phyloP scores from a whole-genome alignment of 192 early-diverging fungal genomes.

The Rhizoclosmatium sp. region DNA sequence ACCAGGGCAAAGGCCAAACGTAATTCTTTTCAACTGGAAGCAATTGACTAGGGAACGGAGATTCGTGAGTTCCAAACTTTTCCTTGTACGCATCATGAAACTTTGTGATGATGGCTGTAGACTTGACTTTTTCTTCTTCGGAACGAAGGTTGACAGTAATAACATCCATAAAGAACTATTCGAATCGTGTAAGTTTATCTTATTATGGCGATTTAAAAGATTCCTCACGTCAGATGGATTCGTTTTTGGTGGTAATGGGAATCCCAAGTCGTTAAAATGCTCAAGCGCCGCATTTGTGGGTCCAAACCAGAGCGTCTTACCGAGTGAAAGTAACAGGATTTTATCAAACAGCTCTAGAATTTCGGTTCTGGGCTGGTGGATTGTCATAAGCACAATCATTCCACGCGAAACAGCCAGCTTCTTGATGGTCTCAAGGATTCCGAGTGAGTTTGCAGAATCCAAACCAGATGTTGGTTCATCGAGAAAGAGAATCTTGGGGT shows the following conservation, averaged over 20 bases:
- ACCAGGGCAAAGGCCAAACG: constrained; percentile 34
- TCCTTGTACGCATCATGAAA: constrained; percentile 31
- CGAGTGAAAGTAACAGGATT: constrained; percentile 73
- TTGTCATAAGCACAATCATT: constrained; percentile 75
- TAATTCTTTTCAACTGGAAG: background rate
- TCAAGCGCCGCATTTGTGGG: constrained; percentile 35
- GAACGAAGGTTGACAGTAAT: constrained; percentile 39
- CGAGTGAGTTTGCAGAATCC: constrained; percentile 68
- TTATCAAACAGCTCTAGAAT: constrained; percentile 82
- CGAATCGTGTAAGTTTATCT: background rate
- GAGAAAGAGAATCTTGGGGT: constrained; percentile 37
- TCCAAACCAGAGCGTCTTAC: constrained; percentile 61
- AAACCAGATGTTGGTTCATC: constrained; percentile 62
- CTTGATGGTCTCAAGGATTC: constrained; percentile 67
- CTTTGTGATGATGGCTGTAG: constrained; percentile 34
- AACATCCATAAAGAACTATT: constrained; percentile 36
- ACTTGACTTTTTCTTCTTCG: constrained; percentile 18
- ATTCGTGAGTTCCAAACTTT: constrained; percentile 31
- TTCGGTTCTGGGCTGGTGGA: constrained; percentile 78
- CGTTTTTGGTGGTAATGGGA: constrained; percentile 48
- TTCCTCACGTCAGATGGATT: constrained; percentile 51
- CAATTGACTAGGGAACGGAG: constrained; percentile 29
- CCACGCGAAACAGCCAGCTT: constrained; percentile 59
- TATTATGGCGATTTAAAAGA: background rate
- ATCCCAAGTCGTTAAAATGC: constrained; percentile 52